Percentiles rank a stretch among this genome's conserved stretches.
Conservation (phyloP, 768 basidiomycete species). For the Cystobasidium ongulense region DNA sequence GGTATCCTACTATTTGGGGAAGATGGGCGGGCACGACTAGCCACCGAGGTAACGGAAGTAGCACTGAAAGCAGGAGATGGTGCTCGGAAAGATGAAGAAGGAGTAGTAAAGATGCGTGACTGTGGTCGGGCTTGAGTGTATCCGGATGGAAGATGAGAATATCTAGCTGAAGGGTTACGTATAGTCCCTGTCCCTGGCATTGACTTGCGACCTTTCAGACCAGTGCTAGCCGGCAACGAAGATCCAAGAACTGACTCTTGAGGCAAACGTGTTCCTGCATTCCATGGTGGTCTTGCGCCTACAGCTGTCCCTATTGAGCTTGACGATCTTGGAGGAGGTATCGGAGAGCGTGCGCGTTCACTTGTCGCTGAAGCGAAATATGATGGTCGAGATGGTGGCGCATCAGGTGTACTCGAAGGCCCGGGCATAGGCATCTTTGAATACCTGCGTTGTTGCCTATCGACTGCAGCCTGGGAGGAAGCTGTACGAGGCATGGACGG, state of each 20-base stretch:
- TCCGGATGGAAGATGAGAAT: background rate
- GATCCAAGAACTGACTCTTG: background rate
- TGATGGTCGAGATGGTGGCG: background rate
- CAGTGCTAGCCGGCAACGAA: background rate
- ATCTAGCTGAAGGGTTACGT: background rate
- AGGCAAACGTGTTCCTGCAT: background rate
- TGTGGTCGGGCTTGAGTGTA: background rate
- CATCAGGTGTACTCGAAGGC: background rate
- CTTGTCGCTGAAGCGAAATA: conserved; percentile 6
- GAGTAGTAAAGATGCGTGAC: conserved; percentile 22
- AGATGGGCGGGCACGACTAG: conserved; percentile 2
- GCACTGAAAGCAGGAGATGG: conserved; percentile 12
- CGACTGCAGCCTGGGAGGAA: background rate
- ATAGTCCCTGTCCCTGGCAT: background rate
- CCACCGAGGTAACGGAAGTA: conserved; percentile 2
- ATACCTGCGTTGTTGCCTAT: background rate
- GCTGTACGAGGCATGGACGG: background rate
- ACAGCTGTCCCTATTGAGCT: background rate
- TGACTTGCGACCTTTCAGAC: conserved; percentile 8
- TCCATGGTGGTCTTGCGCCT: conserved; percentile 4
- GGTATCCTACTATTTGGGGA: conserved; percentile 7
- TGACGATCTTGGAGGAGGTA: conserved; percentile 3
- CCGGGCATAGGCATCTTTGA: background rate
- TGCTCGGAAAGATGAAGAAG: background rate
- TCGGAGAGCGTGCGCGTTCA: conserved; percentile 13